Evolutionary conservation across 371 early-diverging fungal genomes (phyloP).

Genomic region (Zancudomyces culisetae): DNA sequence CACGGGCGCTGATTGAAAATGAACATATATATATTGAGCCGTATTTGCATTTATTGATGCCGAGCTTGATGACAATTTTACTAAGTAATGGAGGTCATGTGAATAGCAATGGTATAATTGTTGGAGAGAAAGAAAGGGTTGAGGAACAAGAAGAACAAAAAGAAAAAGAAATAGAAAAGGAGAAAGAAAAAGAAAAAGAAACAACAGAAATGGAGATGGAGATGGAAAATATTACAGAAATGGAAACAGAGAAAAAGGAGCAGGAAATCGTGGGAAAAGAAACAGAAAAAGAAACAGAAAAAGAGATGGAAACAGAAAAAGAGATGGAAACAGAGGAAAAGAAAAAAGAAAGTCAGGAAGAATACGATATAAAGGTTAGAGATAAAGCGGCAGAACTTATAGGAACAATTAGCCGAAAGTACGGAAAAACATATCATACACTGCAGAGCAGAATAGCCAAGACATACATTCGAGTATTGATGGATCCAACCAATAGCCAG

Average conservation of each 20-base stretch:
- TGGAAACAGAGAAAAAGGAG: slow-evolving; percentile 53
- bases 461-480: slow-evolving; percentile 67
- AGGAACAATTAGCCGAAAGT: slow-evolving; percentile 46
- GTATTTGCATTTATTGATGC: slow-evolving; percentile 95
- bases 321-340: slow-evolving; percentile 42
- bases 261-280: no score
- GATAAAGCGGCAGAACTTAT: slow-evolving; percentile 51
- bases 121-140: no score
- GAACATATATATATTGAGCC: slow-evolving; percentile 91
- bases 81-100: no score
- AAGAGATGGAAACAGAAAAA: no score
- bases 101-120: no score
- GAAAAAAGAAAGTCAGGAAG: no score
- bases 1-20: slow-evolving; percentile 72
- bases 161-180: no score
- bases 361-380: no score
- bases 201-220: no score
- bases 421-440: slow-evolving; percentile 59
- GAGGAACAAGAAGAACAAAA: no score
- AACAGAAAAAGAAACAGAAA: no score
- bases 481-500: slow-evolving; percentile 62
- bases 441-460: slow-evolving; percentile 73
- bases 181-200: no score
- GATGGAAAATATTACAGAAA: slow-evolving; percentile 51
- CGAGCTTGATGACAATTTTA: slow-evolving; percentile 86